Evolutionary conservation across 2,329 filamentous ascomycete species (phyloP).

Genomic region (Apiospora hydei): DNA sequence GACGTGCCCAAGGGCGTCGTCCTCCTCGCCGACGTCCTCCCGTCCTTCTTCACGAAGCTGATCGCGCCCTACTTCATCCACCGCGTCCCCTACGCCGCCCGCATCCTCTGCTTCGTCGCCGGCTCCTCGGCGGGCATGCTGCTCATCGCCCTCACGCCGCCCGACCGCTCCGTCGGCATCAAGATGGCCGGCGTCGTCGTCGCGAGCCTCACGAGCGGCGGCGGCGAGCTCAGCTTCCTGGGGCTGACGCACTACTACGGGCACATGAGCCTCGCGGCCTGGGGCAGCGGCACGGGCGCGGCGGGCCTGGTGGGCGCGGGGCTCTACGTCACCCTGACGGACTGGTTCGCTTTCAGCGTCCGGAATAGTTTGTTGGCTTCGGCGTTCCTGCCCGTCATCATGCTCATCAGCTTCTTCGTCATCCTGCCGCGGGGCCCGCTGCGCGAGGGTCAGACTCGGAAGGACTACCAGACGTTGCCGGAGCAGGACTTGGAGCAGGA

Average conservation of each 20-base stretch:
- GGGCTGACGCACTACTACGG: conserved; percentile 95
- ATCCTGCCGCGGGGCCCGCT: conserved; percentile 76
- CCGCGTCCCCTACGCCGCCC: conserved; percentile 77
- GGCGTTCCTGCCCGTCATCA: conserved; percentile 79
- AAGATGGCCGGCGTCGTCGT: conserved; percentile 87
- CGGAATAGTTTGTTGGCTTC: conserved; percentile 77
- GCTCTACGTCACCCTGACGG: conserved; percentile 86
- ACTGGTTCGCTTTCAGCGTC: conserved; percentile 78
- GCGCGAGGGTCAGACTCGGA: conserved; percentile 50
- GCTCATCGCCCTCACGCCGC: conserved; percentile 81
- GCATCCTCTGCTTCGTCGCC: conserved; percentile 76
- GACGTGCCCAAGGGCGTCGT: conserved; percentile 88
- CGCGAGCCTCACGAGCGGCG: conserved; percentile 85
- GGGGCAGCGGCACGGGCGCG: conserved; percentile 91
- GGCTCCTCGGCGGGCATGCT: conserved; percentile 89
- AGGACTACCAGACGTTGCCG: conserved; percentile 62
- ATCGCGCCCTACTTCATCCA: conserved; percentile 95
- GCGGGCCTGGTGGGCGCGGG: conserved; percentile 88
- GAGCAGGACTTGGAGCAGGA: conserved; percentile 52
- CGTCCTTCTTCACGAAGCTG: conserved; percentile 87
- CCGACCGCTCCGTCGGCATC: conserved; percentile 67
- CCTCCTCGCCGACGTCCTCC: conserved; percentile 89
- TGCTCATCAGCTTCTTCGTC: conserved; percentile 86
- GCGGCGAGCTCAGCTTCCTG: conserved; percentile 89
- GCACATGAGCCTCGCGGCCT: conserved; percentile 83